Percentiles rank a stretch among this genome's conserved stretches.
These are phyloP conservation scores for Anthracocystis panici-leucophaei DNA, from an alignment of 1,284 basidiomycete species.

Conservation along the genomic window DNA sequence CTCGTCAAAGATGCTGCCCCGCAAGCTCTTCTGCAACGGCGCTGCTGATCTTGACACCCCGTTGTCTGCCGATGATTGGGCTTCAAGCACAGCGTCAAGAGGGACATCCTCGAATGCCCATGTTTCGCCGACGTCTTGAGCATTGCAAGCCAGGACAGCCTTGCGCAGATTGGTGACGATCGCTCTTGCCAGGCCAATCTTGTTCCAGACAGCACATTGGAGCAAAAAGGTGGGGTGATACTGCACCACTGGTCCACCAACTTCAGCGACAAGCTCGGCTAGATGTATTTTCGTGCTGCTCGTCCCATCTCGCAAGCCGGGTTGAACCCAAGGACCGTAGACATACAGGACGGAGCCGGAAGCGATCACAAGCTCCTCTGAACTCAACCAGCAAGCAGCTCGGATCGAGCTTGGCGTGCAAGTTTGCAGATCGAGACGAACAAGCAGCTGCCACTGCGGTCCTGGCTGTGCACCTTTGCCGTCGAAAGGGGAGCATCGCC, in stretches of 20 bases:
- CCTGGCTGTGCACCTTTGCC: too few relatives aligned
- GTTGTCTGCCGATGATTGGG: neutral
- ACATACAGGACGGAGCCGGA: constrained; percentile 39
- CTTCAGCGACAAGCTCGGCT: constrained; percentile 36
- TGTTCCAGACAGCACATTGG: constrained; percentile 47
- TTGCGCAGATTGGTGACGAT: constrained; percentile 40
- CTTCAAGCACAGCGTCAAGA: constrained; percentile 20
- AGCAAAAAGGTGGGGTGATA: constrained; percentile 51
- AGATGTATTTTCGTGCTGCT: constrained; percentile 13
- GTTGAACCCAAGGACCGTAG: constrained; percentile 31
- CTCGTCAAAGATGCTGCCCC: constrained; percentile 37
- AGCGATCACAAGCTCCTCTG: constrained; percentile 36
- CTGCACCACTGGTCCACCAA: constrained; percentile 42
- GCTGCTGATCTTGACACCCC: neutral
- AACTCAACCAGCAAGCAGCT: constrained; percentile 33
- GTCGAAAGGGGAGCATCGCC: constrained; percentile 6
- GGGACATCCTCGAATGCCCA: constrained; percentile 37
- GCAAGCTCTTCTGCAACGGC: neutral
- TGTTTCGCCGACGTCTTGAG: constrained; percentile 25
- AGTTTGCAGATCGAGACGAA: constrained; percentile 22
- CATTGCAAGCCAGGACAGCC: constrained; percentile 21
- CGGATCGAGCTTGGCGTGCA: constrained; percentile 39
- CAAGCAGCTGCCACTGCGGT: constrained; percentile 23
- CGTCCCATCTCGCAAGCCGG: neutral
- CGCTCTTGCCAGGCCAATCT: constrained; percentile 33